phyloP scores from a whole-genome alignment of 768 basidiomycete genomes.

The Tulasnella sp. region DNA sequence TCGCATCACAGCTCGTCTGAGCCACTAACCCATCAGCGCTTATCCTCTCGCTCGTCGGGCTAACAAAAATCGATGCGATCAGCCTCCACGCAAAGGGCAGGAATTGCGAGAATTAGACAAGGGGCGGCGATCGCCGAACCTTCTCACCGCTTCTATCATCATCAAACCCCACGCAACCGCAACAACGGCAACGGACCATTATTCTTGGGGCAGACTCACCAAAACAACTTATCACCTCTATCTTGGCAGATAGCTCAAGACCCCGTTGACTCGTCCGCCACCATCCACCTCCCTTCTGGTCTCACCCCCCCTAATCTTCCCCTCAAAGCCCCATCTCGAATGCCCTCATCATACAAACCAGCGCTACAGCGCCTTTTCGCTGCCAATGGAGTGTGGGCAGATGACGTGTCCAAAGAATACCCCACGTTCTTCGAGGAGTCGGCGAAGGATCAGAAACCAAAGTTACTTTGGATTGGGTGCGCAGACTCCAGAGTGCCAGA shows the following conservation, averaged over 20 bases:
- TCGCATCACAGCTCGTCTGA: too few species aligned
- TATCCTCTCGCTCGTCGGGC: too few species aligned
- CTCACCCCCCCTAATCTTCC: background rate
- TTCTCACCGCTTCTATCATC: background rate
- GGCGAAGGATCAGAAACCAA: conserved; percentile 56
- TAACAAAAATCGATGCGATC: too few species aligned
- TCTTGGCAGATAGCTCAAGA: background rate
- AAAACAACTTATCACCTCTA: background rate
- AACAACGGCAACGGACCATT: background rate
- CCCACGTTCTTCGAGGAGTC: conserved; percentile 53
- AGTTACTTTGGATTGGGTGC: conserved; percentile 27
- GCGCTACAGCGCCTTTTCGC: conserved; percentile 12
- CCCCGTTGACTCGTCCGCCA: too few species aligned
- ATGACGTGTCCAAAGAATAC: conserved; percentile 36
- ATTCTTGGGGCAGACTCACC: too few species aligned
- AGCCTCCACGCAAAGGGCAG: too few species aligned
- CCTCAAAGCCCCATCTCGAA: background rate
- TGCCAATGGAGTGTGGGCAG: conserved; percentile 61
- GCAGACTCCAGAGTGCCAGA: conserved; percentile 82
- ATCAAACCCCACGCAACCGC: background rate
- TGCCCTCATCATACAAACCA: background rate
- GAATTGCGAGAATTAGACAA: too few species aligned
- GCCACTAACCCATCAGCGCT: too few species aligned
- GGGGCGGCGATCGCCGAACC: background rate
- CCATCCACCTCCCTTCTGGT: background rate